These are phyloP conservation scores for Kwoniella sp. DNA, from an alignment of 768 basidiomycete species.

Conservation along the genomic window DNA sequence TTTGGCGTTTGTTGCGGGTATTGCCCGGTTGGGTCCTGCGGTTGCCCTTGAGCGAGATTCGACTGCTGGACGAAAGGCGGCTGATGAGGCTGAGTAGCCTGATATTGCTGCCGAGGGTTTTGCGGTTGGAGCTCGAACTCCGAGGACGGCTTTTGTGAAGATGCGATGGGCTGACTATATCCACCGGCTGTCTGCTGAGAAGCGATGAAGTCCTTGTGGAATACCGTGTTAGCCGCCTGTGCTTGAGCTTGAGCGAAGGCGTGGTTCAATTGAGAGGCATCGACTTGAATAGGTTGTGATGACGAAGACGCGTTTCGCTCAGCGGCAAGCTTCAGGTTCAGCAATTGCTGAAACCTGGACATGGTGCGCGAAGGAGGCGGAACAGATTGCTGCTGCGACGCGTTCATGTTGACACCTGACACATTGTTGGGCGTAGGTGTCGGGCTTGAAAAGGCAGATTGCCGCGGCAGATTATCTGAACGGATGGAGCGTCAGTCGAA, in stretches of 20 bases:
- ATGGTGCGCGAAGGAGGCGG: background rate
- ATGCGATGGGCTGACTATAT: background rate
- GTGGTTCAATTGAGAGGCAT: background rate
- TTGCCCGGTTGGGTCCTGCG: background rate
- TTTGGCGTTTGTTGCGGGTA: background rate
- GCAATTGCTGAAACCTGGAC: slow-evolving; percentile 30
- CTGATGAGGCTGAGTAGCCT: background rate
- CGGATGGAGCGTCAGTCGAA: background rate
- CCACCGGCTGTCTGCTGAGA: background rate
- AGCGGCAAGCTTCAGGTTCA: slow-evolving; percentile 31
- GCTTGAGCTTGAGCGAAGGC: slow-evolving; percentile 4
- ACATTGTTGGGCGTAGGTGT: background rate
- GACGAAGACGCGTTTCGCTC: slow-evolving; percentile 13
- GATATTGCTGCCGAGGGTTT: background rate
- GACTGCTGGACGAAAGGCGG: background rate
- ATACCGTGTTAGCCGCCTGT: slow-evolving; percentile 16
- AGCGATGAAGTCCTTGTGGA: slow-evolving; percentile 11
- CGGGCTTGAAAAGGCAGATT: background rate
- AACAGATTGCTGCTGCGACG: background rate
- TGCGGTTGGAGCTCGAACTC: background rate
- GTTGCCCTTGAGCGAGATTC: background rate
- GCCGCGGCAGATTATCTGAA: background rate
- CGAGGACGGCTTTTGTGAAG: background rate
- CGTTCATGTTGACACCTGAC: background rate
- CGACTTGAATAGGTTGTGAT: background rate